phyloP scores from a whole-genome alignment of 2,329 filamentous ascomycete genomes.

The Dryadomyces quercus-mongolicae region DNA sequence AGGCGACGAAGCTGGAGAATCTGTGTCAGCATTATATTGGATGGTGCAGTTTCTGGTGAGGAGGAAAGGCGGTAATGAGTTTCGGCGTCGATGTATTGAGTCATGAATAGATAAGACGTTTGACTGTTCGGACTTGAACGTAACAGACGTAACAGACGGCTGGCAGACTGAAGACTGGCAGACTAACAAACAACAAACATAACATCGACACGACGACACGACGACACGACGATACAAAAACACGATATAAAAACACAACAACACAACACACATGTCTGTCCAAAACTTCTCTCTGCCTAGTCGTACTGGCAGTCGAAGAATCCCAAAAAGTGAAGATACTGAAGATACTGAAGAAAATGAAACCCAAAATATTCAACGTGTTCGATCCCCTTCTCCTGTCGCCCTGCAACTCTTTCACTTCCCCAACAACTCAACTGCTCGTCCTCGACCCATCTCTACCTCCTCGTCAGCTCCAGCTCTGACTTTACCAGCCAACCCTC shows the following conservation, averaged over 20 bases:
- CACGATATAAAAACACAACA: too few species aligned
- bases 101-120: too few species aligned
- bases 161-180: too few species aligned
- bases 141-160: too few species aligned
- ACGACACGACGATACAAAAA: too few species aligned
- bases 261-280: slow-evolving; percentile 1
- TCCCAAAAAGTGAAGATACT: too few species aligned
- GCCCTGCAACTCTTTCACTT: slow-evolving; percentile 6
- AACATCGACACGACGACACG: too few species aligned
- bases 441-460: slow-evolving; percentile 9
- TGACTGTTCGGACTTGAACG: too few species aligned
- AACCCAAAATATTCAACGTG: not conserved
- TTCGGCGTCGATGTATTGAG: not conserved
- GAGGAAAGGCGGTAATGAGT: not conserved
- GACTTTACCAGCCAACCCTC: not conserved
- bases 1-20: slow-evolving; percentile 95
- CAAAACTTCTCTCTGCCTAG: slow-evolving; percentile 11
- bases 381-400: slow-evolving; percentile 2
- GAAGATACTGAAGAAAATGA: too few species aligned
- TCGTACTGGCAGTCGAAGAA: not conserved
- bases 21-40: slow-evolving; percentile 98
- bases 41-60: slow-evolving; percentile 95
- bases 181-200: not conserved
- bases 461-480: slow-evolving; percentile 10
- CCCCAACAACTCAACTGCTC: not conserved